Evolutionary conservation across 1,284 basidiomycete species (phyloP), one percentile per base, ranked within the genome.

Genomic region (Tilletia indica): DNA sequence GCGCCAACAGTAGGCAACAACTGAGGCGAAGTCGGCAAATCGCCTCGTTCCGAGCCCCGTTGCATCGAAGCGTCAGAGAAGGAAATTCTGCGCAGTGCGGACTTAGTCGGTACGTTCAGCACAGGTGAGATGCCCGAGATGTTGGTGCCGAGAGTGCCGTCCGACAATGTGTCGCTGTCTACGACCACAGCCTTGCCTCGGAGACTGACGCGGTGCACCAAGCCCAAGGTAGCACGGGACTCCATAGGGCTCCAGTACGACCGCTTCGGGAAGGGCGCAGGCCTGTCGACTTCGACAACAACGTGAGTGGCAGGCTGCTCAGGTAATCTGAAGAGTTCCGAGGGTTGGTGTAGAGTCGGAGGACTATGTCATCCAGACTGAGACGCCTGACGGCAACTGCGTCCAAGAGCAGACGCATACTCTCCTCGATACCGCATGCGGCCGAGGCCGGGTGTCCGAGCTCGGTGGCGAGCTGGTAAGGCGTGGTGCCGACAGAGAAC

Each of bases 171-270:
- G 68, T 82, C 87, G n/a, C 96, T 96, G 80, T 99, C 97, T 19
- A 99, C 87, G 87, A 92, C 94, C 47, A 91, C 89, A 0, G 95
- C 97, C 83, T 93, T 91, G n/a, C 91, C 93, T 79, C 96, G 91
- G 73, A 97, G 87, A 69, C 95, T 89, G 25, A 99, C 95, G 73
- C 97, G 89, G 86, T 98, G 94, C 47, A 98, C 89, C 39, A 89
- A 88, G 42, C 94, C 96, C 6, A 89, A 87, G 31, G 93, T 87
- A 1, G 87, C 85, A 58, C 87, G 88, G 58, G 89, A 88, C 45
- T 90, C 89, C 47, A 98, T 85, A 4, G 96, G 95, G 25, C 95
- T 96, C 96, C 96, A 99, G 70, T 84, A 83, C 58, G 87, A 86
- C 31, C 81, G 79, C 74, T 81, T 79, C 6, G 83, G 83, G 82